phyloP scores from a whole-genome alignment of 176 grass and related monocot genomes.

The Zoysia japonica region DNA sequence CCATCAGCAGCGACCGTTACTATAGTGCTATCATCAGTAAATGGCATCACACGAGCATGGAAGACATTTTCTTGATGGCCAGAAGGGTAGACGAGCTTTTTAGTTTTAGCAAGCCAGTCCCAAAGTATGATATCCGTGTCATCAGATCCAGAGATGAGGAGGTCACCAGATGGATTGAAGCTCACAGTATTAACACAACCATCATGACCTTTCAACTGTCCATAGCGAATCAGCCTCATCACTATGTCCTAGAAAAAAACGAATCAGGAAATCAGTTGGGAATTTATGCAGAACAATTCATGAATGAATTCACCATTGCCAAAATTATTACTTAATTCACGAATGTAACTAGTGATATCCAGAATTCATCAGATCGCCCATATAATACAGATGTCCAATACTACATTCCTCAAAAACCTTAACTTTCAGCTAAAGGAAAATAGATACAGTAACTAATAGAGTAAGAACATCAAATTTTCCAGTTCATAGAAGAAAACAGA shows the following conservation, averaged over 20 bases:
- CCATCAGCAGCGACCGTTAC: conserved; percentile 75
- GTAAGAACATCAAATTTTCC: background rate
- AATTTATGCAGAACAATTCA: conserved; percentile 7
- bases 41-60: conserved; percentile 78
- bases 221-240: conserved; percentile 61
- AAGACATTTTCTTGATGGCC: conserved; percentile 79
- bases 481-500: background rate
- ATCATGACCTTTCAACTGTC: conserved; percentile 64
- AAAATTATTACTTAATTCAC: conserved; percentile 10
- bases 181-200: conserved; percentile 81
- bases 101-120: conserved; percentile 69
- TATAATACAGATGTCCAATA: background rate
- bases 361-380: background rate
- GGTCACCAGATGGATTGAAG: conserved; percentile 67
- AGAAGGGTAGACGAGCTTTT: conserved; percentile 65
- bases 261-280: conserved; percentile 23
- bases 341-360: background rate
- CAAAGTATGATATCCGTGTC: conserved; percentile 80
- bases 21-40: conserved; percentile 65
- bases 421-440: background rate
- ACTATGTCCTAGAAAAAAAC: conserved; percentile 51
- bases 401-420: background rate
- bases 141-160: conserved; percentile 82
- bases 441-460: conserved; percentile 10
- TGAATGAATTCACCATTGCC: conserved; percentile 7